These are phyloP conservation scores for Clohesyomyces aquaticus DNA, from an alignment of 495 filamentous ascomycete genomes.

Conservation along the genomic window DNA sequence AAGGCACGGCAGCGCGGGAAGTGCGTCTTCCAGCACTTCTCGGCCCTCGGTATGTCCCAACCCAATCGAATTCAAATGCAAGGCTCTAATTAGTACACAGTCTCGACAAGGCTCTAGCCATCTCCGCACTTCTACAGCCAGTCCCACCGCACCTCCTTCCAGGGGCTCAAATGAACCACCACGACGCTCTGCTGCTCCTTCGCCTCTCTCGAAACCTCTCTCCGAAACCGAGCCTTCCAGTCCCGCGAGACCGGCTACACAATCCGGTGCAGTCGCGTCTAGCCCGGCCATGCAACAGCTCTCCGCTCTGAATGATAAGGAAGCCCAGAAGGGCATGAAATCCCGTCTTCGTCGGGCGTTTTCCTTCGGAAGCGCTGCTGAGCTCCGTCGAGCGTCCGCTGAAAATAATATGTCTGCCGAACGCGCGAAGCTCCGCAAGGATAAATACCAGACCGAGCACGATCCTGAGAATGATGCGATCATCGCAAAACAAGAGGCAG, in stretches of 20 bases:
- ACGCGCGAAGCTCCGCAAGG: slow-evolving; percentile 69
- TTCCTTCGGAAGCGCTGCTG: slow-evolving; percentile 94
- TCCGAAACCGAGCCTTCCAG: slow-evolving; percentile 42
- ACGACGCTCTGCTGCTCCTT: slow-evolving; percentile 73
- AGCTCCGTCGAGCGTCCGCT: slow-evolving; percentile 76
- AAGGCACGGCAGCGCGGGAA: slow-evolving; percentile 63
- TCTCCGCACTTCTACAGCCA: not conserved
- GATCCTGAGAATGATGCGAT: slow-evolving; percentile 71
- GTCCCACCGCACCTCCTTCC: slow-evolving; percentile 50
- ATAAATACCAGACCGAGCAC: slow-evolving; percentile 53
- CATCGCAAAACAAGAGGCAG: slow-evolving; percentile 85
- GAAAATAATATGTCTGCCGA: slow-evolving; percentile 66
- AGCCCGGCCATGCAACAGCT: slow-evolving; percentile 82
- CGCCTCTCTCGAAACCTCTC: slow-evolving; percentile 85
- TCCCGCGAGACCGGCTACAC: slow-evolving; percentile 39
- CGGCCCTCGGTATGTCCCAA: slow-evolving; percentile 51
- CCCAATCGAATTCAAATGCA: slow-evolving; percentile 1
- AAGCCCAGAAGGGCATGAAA: slow-evolving; percentile 76
- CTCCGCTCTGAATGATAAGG: slow-evolving; percentile 77
- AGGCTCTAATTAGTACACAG: slow-evolving; percentile 18
- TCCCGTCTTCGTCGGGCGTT: slow-evolving; percentile 90
- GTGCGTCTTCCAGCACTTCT: slow-evolving; percentile 51
- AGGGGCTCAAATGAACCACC: slow-evolving; percentile 70
- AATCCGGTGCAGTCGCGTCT: slow-evolving; percentile 36
- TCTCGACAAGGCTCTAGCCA: slow-evolving; percentile 32